Evolutionary conservation across 495 filamentous ascomycete species (phyloP).

Genomic region (Penicillium odoratum): DNA sequence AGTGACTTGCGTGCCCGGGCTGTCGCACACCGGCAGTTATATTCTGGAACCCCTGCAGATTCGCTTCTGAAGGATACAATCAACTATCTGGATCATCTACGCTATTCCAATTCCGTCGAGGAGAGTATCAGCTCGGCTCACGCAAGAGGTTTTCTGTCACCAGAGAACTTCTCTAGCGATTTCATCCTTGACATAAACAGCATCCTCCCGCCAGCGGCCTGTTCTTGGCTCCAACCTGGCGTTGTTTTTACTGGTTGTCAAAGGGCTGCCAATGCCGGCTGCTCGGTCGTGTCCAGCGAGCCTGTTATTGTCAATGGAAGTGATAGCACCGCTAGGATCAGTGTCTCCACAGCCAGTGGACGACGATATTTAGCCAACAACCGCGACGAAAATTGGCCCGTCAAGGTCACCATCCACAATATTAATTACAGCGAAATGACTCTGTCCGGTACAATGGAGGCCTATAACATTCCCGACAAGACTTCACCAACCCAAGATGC

Average conservation of each 20-base stretch:
- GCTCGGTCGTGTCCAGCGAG: constrained; percentile 31
- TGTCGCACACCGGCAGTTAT: constrained; percentile 49
- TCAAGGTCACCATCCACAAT: constrained; percentile 69
- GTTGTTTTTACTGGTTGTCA: constrained; percentile 65
- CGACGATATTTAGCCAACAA: constrained; percentile 41
- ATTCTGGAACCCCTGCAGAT: constrained; percentile 42
- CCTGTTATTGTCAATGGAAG: constrained; percentile 44
- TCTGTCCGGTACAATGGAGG: constrained; percentile 76
- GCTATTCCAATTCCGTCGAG: constrained; percentile 54
- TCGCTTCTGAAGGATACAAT: constrained; percentile 60
- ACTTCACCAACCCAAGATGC: constrained; percentile 53
- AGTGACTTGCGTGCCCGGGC: constrained; percentile 48
- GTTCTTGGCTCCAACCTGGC: constrained; percentile 67
- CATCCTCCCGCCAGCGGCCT: constrained; percentile 55
- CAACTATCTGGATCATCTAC: constrained; percentile 62
- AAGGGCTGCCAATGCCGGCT: constrained; percentile 39
- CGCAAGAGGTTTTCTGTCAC: constrained; percentile 48
- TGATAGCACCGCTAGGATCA: constrained; percentile 32
- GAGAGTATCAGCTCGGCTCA: constrained; percentile 56
- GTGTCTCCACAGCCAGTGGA: constrained; percentile 32
- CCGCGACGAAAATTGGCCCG: constrained; percentile 66
- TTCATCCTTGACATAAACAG: constrained; percentile 59
- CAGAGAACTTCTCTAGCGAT: constrained; percentile 51
- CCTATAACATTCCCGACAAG: constrained; percentile 69
- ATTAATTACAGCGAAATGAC: constrained; percentile 65